Percentiles rank a stretch among this genome's conserved stretches.
phyloP scores from a whole-genome alignment of 2,329 filamentous ascomycete species.

The Fusarium sterilihyphosum region DNA sequence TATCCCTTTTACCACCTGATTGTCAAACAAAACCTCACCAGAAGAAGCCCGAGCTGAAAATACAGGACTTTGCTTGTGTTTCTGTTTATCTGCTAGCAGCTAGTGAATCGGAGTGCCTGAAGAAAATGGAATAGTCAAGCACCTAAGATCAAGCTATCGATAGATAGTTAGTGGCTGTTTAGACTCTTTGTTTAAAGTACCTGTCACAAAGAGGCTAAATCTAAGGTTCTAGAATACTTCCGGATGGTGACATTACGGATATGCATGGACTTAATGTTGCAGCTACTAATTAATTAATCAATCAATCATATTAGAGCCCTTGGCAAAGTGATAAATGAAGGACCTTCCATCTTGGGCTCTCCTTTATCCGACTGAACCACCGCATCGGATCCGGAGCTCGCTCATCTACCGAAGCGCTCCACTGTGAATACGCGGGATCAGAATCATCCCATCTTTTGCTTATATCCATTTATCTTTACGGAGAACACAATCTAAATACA shows the following conservation, averaged over 20 bases:
- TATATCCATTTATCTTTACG: not conserved
- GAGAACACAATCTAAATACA: not conserved
- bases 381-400: constrained; percentile 2
- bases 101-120: not conserved
- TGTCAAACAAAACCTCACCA: constrained; percentile 4
- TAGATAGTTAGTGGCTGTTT: not conserved
- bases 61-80: not conserved
- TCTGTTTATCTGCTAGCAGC: not conserved
- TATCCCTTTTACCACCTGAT: constrained; percentile 11
- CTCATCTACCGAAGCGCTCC: not conserved
- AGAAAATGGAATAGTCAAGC: not conserved
- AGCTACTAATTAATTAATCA: not conserved
- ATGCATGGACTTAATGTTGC: not conserved
- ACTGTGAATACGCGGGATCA: not conserved
- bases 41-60: not conserved
- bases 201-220: not conserved
- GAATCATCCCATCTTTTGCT: constrained; percentile 2
- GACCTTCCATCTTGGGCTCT: not conserved
- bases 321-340: not conserved
- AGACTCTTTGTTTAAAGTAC: not conserved
- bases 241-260: not conserved
- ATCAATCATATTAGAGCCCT: not conserved
- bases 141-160: not conserved
- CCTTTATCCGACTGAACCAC: constrained; percentile 13
- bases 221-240: not conserved